A percentile compares a stretch with the other conserved stretches of the same genome.
Conservation (phyloP, 2,329 filamentous ascomycete species). For the Colletotrichum cuscutae region DNA sequence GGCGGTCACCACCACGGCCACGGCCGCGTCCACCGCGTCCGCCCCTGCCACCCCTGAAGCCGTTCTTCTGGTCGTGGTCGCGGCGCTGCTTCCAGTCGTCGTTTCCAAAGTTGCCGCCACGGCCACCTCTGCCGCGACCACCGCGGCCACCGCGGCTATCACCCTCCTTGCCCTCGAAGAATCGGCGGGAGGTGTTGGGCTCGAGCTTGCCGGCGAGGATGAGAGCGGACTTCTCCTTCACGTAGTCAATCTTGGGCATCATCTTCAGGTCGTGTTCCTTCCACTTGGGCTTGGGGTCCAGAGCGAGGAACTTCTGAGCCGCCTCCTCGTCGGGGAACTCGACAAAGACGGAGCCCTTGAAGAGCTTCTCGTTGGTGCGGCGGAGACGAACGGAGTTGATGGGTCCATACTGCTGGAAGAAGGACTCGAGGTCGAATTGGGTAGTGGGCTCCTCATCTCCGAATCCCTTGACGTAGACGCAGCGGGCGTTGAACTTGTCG, state of each 20-base stretch:
- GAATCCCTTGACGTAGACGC: constrained; percentile 94
- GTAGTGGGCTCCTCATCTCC: constrained; percentile 84
- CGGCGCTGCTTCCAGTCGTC: constrained; percentile 74
- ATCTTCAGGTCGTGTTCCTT: constrained; percentile 82
- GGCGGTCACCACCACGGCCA: constrained; percentile 49
- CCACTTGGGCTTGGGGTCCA: constrained; percentile 86
- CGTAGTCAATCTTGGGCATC: constrained; percentile 90
- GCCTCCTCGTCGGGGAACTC: constrained; percentile 86
- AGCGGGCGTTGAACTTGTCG: constrained; percentile 75
- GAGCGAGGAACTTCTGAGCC: constrained; percentile 80
- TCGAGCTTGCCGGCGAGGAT: constrained; percentile 77
- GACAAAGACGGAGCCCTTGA: constrained; percentile 97
- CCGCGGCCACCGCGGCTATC: constrained; percentile 41
- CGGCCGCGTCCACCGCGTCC: constrained; percentile 53
- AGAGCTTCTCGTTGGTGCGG: constrained; percentile 75
- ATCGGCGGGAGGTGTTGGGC: constrained; percentile 60
- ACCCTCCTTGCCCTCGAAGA: constrained; percentile 60
- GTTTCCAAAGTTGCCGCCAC: constrained; percentile 50
- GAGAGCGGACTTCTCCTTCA: constrained; percentile 77
- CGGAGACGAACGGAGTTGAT: constrained; percentile 88
- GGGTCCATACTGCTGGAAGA: constrained; percentile 84
- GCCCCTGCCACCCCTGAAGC: constrained; percentile 60
- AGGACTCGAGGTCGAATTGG: constrained; percentile 93
- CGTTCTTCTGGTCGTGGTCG: constrained; percentile 69
- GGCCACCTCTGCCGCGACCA: constrained; percentile 48